phyloP scores from a whole-genome alignment of 345 rosid species.

The Corchorus capsularis region DNA sequence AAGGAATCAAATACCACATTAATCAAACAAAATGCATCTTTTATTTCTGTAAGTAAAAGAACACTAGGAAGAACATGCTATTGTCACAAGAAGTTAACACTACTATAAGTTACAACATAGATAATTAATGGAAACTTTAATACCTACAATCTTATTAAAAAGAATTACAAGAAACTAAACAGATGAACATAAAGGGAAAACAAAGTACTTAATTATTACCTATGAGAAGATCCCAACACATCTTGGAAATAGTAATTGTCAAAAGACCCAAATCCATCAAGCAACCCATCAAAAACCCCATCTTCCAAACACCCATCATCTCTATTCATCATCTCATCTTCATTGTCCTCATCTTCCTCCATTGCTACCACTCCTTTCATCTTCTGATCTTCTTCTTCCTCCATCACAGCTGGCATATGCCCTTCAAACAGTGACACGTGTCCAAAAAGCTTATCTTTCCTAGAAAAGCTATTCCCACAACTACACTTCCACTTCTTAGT shows the following conservation, averaged over 20 bases:
- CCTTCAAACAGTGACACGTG: conserved; percentile 78
- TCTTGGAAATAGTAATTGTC: conserved; percentile 44
- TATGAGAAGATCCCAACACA: conserved; percentile 29
- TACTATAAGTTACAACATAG: neutral
- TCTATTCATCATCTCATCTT: conserved; percentile 11
- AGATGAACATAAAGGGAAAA: neutral
- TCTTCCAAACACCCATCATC: conserved; percentile 22
- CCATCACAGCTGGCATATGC: conserved; percentile 58
- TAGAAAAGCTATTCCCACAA: conserved; percentile 66
- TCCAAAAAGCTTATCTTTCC: conserved; percentile 76
- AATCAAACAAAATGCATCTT: neutral
- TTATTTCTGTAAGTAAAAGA: conserved; percentile 4
- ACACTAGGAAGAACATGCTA: neutral
- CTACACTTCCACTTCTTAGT: conserved; percentile 60
- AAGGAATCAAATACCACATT: neutral
- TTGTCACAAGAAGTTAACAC: neutral
- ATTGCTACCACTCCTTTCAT: conserved; percentile 13
- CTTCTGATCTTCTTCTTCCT: conserved; percentile 17
- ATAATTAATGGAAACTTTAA: neutral
- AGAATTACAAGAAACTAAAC: neutral
- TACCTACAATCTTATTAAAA: neutral
- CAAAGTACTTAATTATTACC: neutral
- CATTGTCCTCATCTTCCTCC: conserved; percentile 26
- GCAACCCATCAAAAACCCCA: conserved; percentile 43
- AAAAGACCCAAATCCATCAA: conserved; percentile 48